Evolutionary conservation across 2,329 filamentous ascomycete species (phyloP), one percentile per base, ranked within the genome.

Genomic region (Metarhizium sp.): DNA sequence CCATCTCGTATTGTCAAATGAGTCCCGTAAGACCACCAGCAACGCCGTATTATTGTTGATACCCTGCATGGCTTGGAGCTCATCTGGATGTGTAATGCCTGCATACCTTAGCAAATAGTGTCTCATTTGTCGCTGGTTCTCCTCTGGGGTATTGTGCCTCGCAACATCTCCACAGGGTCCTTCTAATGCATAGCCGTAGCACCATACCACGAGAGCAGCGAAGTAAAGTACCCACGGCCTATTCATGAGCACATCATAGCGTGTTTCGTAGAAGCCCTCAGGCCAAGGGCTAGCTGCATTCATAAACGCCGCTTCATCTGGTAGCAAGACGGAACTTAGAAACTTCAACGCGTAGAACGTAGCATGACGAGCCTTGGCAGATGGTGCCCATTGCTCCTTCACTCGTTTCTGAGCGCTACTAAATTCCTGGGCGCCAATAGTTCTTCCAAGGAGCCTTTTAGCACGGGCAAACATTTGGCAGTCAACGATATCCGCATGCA

Each of bases 401-500:
- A 96, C 94, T 59, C 91, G 84, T 55, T 88, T 81, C 61, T 89
- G 84, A 3, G 90, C 90, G 52, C 84, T 86, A 59, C 79, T 85
- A 55, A 94, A 86, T 70, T 97, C 94, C 59, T 89, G 84, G 2
- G 83, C 78, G 1, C 89, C 91, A 58, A 97, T 95, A 0, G 86
- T 85, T 50, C 92, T 85, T 25, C 94, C 92, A 4, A 97, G 81
- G 2, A 96, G 79, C 34, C 92, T 81, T 62, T 86, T 89, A 1
- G 92, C 90, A 8, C 92, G 86, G 5, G 92, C 94, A 69, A 94
- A 96, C 61, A 97, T 95, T 71, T 97, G 92, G 64, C 91, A 92
- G 69, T 97, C 92, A n/a, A 95, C 89, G 54, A 97, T 90, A 66
- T 97, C 92, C 29, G 95, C 91, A 66, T 97, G 91, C 81, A 96